phyloP scores from a whole-genome alignment of 495 filamentous ascomycete species.

The Coniosporium apollinis region DNA sequence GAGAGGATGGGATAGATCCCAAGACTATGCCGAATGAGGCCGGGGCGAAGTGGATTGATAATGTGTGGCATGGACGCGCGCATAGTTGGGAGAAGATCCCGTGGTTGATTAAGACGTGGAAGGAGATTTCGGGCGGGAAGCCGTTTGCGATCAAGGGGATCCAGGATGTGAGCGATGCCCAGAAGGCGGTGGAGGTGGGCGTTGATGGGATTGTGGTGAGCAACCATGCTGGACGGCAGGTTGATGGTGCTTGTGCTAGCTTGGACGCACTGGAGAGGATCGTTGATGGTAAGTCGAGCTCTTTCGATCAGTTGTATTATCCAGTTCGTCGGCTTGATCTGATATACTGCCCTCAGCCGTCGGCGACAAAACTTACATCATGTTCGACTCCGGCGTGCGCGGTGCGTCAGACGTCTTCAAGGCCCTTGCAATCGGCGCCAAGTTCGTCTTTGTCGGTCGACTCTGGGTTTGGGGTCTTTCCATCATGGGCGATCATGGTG shows the following conservation, averaged over 20 bases:
- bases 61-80: conserved; percentile 45
- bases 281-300: conserved; percentile 26
- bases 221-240: conserved; percentile 40
- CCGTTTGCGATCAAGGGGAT: conserved; percentile 44
- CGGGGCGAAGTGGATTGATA: conserved; percentile 45
- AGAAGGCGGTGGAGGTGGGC: conserved; percentile 35
- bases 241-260: conserved; percentile 44
- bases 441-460: conserved; percentile 46
- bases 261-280: conserved; percentile 49
- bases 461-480: conserved; percentile 46
- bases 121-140: conserved; percentile 29
- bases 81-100: conserved; percentile 40
- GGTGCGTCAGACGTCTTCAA: conserved; percentile 42
- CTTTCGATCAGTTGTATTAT: too few species aligned
- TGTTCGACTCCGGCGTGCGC: conserved; percentile 47
- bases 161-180: conserved; percentile 35
- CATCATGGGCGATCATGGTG: conserved; percentile 41
- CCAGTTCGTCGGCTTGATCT: neutral
- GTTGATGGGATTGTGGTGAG: conserved; percentile 42
- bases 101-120: conserved; percentile 27
- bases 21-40: conserved; percentile 32
- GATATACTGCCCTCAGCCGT: conserved; percentile 18
- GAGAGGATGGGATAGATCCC: conserved; percentile 35
- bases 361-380: conserved; percentile 34
- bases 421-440: conserved; percentile 45